Base-by-base conservation (phyloP, 768 basidiomycete species). In the Flagelloscypha sp. region DNA sequence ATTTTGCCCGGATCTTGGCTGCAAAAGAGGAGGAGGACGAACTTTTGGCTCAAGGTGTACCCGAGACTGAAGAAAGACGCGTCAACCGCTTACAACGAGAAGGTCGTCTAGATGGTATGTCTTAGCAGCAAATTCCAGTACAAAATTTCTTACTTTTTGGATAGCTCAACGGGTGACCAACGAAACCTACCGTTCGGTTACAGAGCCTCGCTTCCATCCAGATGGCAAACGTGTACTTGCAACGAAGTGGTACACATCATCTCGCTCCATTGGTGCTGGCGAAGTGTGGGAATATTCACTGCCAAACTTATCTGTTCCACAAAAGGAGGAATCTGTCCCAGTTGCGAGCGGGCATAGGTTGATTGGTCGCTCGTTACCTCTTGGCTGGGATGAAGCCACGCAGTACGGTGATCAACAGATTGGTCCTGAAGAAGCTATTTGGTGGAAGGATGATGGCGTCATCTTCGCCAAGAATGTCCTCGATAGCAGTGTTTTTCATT, bases 231-330 rank as follows among this genome's bases (percentile, higher is more conserved):
- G 66, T 43, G 54, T 84, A 12, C 57, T 84, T 36, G 79, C 81
- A n/a, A 84, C 82, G 9, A 85, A 84, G 50, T 82, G 82, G 81
- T 84, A 82, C 43, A 82, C 75, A 17, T 75, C 73, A 4, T 30
- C 9, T 3, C 73, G 82, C 6, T 77, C 75, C 33, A 59, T 84
- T 21, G 79, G 77, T 23, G 80, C 79, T 1, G 81, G 79, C 2
- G 83, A 84, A 62, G 78, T 72, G 25, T 84, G 82, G 83, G 67
- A 74, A 48, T 84, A 77, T 41, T 29, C 54, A 5, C 62, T 79
- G 17, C 77, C 78, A 8, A 58, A 54, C n/a, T 66, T 13, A 47
- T 57, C 33, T 42, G n/a, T n/a, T n/a, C n/a, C n/a, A n/a, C n/a
- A n/a, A n/a, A n/a, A n/a, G n/a, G n/a, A n/a, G n/a, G 47, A 45